Base-by-base conservation (phyloP, 805 yeast genomes). In the Pichia heedii region DNA sequence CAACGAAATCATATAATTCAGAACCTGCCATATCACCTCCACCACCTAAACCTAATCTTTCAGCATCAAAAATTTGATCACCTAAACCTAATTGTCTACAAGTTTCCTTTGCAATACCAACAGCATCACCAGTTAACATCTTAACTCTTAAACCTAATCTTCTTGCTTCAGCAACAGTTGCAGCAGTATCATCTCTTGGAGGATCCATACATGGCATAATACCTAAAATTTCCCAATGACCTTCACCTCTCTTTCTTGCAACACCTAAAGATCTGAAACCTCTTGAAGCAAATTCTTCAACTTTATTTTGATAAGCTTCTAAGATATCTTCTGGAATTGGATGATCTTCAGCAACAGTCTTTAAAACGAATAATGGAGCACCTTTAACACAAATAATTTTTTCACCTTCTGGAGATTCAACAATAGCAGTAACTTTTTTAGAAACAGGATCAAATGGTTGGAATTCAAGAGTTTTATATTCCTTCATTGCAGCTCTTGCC, bases 141-240 rank as follows among this genome's bases (percentile, higher is more conserved):
- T 88, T 88, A 60, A 88, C 93, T 73, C 93, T 81, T 65, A 88
- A 78, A 79, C 96, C 96, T 63, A 88, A 79, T 56, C 72, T 63
- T 74, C 84, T 81, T 59, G 96, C 96, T 73, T 88, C 96, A 69
- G 74, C 68, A 66, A 88, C 93, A 66, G 96, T 88, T 63, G 80
- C 79, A 61, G 94, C 95, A 74, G 96, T 88, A 71, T 88, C 96
- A 73, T 88, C 95, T 80, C 96, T 84, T 73, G 96, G 96, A 63
- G 96, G 96, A 73, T 88, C 96, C 89, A 85, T 84, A 74, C 95
- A 87, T 70, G 96, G 96, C 96, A 88, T 87, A 68, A 88, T 89
- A 68, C 96, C 96, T 64, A 88, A 74, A 59, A 88, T 87, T 74
- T 88, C 96, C 96, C 96, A 88, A 80, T 85, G 94, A 61, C 94